These are phyloP conservation scores for Hypoxylon sp. DNA, from an alignment of 2,329 filamentous ascomycete species.

Conservation along the genomic window DNA sequence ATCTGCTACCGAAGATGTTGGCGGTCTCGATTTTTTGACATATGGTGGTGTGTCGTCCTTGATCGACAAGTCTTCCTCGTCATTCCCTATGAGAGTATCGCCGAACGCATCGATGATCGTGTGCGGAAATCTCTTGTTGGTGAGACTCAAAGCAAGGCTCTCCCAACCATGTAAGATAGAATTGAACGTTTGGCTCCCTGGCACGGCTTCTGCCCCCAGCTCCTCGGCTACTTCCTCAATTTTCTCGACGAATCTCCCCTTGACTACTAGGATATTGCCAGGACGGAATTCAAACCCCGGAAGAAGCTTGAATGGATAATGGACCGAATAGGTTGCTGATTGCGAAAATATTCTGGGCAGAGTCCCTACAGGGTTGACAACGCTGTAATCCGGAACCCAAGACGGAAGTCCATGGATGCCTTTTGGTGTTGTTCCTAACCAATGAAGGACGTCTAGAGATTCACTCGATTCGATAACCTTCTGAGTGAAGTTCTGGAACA, in stretches of 20 bases:
- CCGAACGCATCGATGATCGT: constrained; percentile 28
- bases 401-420: constrained; percentile 28
- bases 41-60: constrained; percentile 26
- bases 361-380: constrained; percentile 29
- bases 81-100: constrained; percentile 33
- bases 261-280: constrained; percentile 9
- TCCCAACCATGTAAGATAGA: constrained; percentile 27
- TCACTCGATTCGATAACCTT: constrained; percentile 17
- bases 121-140: constrained; percentile 29
- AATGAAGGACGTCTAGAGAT: constrained; percentile 33
- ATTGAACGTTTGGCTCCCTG: constrained; percentile 16
- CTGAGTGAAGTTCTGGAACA: constrained; percentile 30
- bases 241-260: constrained; percentile 25
- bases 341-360: constrained; percentile 24
- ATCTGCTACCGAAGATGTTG: constrained; percentile 3
- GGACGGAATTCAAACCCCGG: constrained; percentile 20
- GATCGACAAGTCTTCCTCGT: constrained; percentile 27
- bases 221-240: constrained; percentile 24
- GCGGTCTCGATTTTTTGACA: constrained; percentile 15
- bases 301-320: constrained; percentile 28
- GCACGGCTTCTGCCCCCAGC: constrained; percentile 11
- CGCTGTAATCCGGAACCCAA: constrained; percentile 39
- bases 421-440: constrained; percentile 24
- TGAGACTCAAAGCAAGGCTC: constrained; percentile 14
- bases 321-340: constrained; percentile 32